Conservation (phyloP, 2,329 filamentous ascomycete genomes). For the Aspergillus fumigatus region DNA sequence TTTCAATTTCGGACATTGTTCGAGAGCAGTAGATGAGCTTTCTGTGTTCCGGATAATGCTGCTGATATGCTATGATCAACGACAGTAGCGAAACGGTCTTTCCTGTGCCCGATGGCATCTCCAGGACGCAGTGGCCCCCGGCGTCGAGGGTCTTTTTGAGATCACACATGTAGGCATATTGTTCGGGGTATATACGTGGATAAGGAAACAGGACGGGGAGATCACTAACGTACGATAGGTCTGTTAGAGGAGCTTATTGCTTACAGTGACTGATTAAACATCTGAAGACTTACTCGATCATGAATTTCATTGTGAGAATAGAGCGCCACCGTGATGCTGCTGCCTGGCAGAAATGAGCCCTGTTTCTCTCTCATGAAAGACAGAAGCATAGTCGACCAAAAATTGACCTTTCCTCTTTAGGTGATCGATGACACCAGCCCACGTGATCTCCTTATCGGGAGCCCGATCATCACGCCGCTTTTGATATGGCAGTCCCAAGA, state of each 20-base stretch:
- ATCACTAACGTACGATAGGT: constrained; percentile 43
- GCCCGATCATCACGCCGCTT: constrained; percentile 15
- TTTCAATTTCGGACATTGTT: constrained; percentile 99
- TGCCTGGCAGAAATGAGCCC: constrained; percentile 9
- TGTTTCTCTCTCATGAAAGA: not conserved
- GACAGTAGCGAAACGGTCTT: constrained; percentile 95
- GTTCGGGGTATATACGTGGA: constrained; percentile 68
- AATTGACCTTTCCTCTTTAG: constrained; percentile 27
- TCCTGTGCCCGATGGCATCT: constrained; percentile 98
- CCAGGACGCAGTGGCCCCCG: constrained; percentile 89
- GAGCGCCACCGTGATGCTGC: constrained; percentile 16
- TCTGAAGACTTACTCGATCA: constrained; percentile 58
- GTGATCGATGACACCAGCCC: constrained; percentile 29
- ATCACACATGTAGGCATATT: constrained; percentile 79
- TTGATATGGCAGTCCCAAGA: not conserved
- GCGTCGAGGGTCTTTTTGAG: constrained; percentile 86
- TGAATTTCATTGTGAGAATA: constrained; percentile 65
- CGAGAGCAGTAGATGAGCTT: constrained; percentile 99
- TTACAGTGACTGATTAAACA: not conserved
- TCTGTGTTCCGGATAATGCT: constrained; percentile 84
- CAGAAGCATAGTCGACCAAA: constrained; percentile 13
- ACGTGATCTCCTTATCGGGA: constrained; percentile 31
- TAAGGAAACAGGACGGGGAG: constrained; percentile 70
- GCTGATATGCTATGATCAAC: constrained; percentile 93
- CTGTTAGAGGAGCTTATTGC: constrained; percentile 6